Percentiles rank a stretch among this genome's conserved stretches.
These are phyloP conservation scores for Torrubiellomyces zombiae DNA, from an alignment of 2,329 filamentous ascomycete species.

Conservation along the genomic window DNA sequence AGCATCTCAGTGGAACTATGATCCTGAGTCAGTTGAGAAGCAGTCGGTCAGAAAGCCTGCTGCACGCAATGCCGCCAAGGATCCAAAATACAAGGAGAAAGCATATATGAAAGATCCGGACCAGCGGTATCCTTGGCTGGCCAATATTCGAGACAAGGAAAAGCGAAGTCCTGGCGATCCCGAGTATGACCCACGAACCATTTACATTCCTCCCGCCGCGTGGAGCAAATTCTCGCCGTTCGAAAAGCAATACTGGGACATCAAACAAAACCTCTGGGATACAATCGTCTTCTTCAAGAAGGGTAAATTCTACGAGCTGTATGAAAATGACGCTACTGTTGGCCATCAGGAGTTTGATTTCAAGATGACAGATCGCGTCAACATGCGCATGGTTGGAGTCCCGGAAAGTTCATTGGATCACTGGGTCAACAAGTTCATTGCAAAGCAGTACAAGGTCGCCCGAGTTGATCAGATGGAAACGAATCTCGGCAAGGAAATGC, in stretches of 20 bases:
- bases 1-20: slow-evolving; percentile 63
- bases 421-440: slow-evolving; percentile 97
- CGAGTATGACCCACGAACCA: slow-evolving; percentile 77
- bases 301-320: slow-evolving; percentile 97
- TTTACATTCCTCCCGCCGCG: slow-evolving; percentile 73
- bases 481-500: slow-evolving; percentile 92
- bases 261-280: slow-evolving; percentile 95
- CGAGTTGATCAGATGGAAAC: slow-evolving; percentile 95
- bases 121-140: slow-evolving; percentile 78
- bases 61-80: slow-evolving; percentile 11
- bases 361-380: slow-evolving; percentile 93
- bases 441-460: slow-evolving; percentile 94
- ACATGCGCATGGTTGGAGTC: slow-evolving; percentile 99
- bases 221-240: slow-evolving; percentile 81
- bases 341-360: slow-evolving; percentile 94
- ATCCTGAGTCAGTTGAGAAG: slow-evolving; percentile 28
- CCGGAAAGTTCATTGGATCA: slow-evolving; percentile 89
- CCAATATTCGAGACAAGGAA: slow-evolving; percentile 71
- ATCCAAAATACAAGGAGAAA: slow-evolving; percentile 38
- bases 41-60: slow-evolving; percentile 17
- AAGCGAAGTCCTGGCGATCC: slow-evolving; percentile 61
- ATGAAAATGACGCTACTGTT: slow-evolving; percentile 92
- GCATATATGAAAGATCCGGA: slow-evolving; percentile 71
- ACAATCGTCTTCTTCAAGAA: slow-evolving; percentile 99
- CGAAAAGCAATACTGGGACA: slow-evolving; percentile 98